phyloP scores from a whole-genome alignment of 345 rosid species.

The Boechera retrofracta region DNA sequence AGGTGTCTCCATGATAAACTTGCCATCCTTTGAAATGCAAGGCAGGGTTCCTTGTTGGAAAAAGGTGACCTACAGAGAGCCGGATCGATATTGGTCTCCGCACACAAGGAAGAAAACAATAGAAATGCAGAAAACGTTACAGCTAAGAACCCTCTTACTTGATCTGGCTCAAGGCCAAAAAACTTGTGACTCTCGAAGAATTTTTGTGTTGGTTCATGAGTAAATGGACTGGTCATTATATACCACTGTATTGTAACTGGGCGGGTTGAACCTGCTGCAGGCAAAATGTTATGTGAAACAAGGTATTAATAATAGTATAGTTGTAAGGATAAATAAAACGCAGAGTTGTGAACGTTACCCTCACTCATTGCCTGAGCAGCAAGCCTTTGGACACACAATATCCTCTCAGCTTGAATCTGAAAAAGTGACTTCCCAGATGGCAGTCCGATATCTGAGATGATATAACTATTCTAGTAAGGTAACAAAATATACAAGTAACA shows the following conservation, averaged over 20 bases:
- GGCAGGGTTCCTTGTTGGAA: constrained; percentile 99
- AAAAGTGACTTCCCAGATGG: constrained; percentile 99
- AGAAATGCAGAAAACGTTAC: constrained; percentile 1
- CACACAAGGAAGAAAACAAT: constrained; percentile 25
- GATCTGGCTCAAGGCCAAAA: constrained; percentile 90
- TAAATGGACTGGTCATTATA: constrained; percentile 99
- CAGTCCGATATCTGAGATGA: constrained; percentile 82
- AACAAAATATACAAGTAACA: constrained; percentile 21
- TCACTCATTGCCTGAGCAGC: constrained; percentile 83
- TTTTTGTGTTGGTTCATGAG: constrained; percentile 79
- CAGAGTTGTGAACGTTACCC: constrained; percentile 52
- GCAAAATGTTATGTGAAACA: constrained; percentile 34
- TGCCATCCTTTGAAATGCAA: constrained; percentile 87
- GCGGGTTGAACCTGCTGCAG: constrained; percentile 57
- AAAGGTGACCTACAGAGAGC: constrained; percentile 70
- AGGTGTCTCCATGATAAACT: constrained; percentile 94
- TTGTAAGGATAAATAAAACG: constrained; percentile 9
- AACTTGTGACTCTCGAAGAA: constrained; percentile 84
- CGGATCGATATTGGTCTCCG: neutral
- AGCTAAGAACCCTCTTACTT: constrained; percentile 56
- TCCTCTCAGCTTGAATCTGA: constrained; percentile 96
- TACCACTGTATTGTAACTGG: constrained; percentile 85
- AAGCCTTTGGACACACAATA: constrained; percentile 82
- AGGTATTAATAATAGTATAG: constrained; percentile 13
- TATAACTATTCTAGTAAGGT: constrained; percentile 14